phyloP scores from a whole-genome alignment of 2,329 filamentous ascomycete species.

The Xylaria sp. region DNA sequence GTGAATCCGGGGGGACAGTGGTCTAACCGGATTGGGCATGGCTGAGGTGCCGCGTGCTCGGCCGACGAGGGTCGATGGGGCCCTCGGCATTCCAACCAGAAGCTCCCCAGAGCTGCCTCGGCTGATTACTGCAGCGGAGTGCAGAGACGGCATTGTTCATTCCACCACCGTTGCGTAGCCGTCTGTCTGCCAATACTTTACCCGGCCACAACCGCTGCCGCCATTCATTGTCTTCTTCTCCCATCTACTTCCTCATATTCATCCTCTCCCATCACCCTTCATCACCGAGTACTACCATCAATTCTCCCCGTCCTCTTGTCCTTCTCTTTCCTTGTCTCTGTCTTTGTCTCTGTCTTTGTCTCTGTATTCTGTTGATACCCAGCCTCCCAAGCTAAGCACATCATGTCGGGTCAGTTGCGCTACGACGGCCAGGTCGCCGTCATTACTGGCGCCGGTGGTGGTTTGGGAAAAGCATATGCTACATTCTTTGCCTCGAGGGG shows the following conservation, averaged over 20 bases:
- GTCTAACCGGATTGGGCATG: slow-evolving; percentile 25
- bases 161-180: slow-evolving; percentile 5
- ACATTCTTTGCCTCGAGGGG: slow-evolving; percentile 91
- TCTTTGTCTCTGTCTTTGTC: background rate
- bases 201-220: slow-evolving; percentile 18
- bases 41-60: slow-evolving; percentile 18
- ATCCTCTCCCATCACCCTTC: background rate
- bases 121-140: slow-evolving; percentile 36
- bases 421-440: slow-evolving; percentile 91
- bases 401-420: slow-evolving; percentile 55
- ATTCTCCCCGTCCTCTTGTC: background rate
- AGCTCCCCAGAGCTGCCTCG: slow-evolving; percentile 40
- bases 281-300: background rate
- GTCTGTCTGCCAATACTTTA: slow-evolving; percentile 22
- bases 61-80: slow-evolving; percentile 2
- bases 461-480: slow-evolving; percentile 81
- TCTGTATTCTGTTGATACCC: slow-evolving; percentile 4
- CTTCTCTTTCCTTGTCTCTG: background rate
- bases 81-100: slow-evolving; percentile 41
- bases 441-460: slow-evolving; percentile 84
- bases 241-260: background rate
- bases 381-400: slow-evolving; percentile 23
- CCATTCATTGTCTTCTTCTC: background rate
- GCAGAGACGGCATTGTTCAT: slow-evolving; percentile 34
- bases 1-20: slow-evolving; percentile 30